Conservation (phyloP, 2,329 filamentous ascomycete genomes). For the Tolypocladium guangdongense region DNA sequence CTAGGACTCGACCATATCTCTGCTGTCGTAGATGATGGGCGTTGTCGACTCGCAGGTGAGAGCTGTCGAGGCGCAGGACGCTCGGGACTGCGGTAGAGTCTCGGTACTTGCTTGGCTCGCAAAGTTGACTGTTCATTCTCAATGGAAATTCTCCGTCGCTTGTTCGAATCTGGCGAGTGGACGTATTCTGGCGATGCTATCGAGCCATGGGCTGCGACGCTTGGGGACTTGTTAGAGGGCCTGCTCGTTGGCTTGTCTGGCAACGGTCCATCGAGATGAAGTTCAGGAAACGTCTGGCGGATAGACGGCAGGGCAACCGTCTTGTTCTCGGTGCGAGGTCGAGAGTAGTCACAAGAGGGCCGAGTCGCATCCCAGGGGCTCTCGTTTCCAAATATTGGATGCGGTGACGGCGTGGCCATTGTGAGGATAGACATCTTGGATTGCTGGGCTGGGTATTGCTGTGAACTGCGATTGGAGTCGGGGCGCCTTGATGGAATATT, state of each 20-base stretch:
- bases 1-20: slow-evolving; percentile 24
- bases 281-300: slow-evolving; percentile 33
- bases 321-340: slow-evolving; percentile 26
- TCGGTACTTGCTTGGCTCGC: slow-evolving; percentile 33
- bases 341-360: slow-evolving; percentile 19
- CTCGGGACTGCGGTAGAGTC: slow-evolving; percentile 30
- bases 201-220: background rate
- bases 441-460: slow-evolving; percentile 11
- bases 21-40: slow-evolving; percentile 9
- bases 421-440: slow-evolving; percentile 39
- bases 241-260: background rate
- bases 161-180: slow-evolving; percentile 36
- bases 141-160: slow-evolving; percentile 34
- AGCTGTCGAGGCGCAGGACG: slow-evolving; percentile 19
- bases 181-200: slow-evolving; percentile 34
- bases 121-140: slow-evolving; percentile 29
- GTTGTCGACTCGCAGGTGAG: slow-evolving; percentile 24
- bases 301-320: slow-evolving; percentile 39
- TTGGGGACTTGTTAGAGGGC: background rate
- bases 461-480: slow-evolving; percentile 15
- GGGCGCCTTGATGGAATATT: slow-evolving; percentile 23
- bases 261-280: slow-evolving; percentile 18
- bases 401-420: slow-evolving; percentile 31
- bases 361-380: slow-evolving; percentile 27
- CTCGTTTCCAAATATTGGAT: slow-evolving; percentile 28